phyloP scores from a whole-genome alignment of 345 rosid genomes.

The Erodium maritimum region DNA sequence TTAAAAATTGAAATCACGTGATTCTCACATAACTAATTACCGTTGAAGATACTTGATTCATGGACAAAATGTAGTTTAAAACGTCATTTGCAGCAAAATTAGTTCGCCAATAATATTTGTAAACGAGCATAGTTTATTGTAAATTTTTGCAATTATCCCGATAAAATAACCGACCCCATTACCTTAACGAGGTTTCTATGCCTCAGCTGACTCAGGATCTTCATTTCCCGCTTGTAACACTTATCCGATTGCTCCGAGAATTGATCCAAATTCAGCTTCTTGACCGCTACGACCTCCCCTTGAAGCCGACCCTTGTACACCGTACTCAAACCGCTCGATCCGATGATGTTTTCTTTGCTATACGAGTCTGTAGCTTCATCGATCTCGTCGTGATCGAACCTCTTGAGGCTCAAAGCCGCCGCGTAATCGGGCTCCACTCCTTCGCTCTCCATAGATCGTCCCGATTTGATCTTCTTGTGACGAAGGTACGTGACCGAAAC shows the following conservation, averaged over 20 bases:
- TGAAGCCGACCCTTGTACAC: constrained; percentile 65
- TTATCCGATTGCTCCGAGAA: constrained; percentile 56
- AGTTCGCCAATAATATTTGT: no score
- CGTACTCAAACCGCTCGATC: constrained; percentile 68
- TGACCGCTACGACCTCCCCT: constrained; percentile 56
- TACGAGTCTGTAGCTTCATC: constrained; percentile 55
- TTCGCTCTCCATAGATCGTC: constrained; percentile 18
- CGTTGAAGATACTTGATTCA: no score
- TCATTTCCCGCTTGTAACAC: constrained; percentile 64
- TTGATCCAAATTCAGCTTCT: constrained; percentile 55
- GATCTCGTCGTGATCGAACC: constrained; percentile 43
- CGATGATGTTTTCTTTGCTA: constrained; percentile 41
- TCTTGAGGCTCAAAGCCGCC: constrained; percentile 36
- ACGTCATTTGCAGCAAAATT: no score
- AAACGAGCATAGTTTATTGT: no score
- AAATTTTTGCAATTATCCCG: no score
- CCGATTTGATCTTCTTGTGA: constrained; percentile 12
- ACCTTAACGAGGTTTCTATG: constrained; percentile 70
- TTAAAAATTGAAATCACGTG: no score
- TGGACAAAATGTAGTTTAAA: no score
- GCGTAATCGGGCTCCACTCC: constrained; percentile 29
- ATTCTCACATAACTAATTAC: no score
- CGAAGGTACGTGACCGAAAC: constrained; percentile 2
- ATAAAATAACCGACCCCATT: no score
- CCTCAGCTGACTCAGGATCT: constrained; percentile 54